Evolutionary conservation across 805 yeast genomes (phyloP), one percentile per base, ranked within the genome.

Genomic region (Candida jianshihensis): DNA sequence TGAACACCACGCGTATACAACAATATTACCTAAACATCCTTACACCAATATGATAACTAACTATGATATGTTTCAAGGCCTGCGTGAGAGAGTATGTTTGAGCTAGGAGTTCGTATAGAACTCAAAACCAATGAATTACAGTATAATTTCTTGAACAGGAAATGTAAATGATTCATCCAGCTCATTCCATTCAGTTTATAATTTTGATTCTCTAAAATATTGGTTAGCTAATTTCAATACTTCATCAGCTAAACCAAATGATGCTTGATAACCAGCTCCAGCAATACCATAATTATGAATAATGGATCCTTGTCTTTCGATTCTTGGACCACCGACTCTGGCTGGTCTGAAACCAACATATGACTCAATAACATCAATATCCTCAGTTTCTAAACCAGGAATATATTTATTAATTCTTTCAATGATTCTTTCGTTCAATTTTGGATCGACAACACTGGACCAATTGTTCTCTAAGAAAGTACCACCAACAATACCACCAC

Each of bases 221-320:
- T 53, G 47, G 5, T 56, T 52, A 1, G 63, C 66, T 14, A 66
- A 46, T 33, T 45, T 38, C 14, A 67, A 63, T 4, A 73, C 75
- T 40, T 58, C 61, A n/a, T 50, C 46, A 22, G 83, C 75, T 53
- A 76, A 66, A 1, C 87, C 89, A 41, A 70, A 73, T 3, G 85
- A 79, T 4, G 81, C 69, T 61, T 85, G 94, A 56, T 74, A 82
- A 0, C 92, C 92, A 18, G 84, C 75, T 21, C 87, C 87, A 8
- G 76, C 85, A 21, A 85, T 82, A 2, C 87, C 86, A 53, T 79
- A 80, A 48, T 72, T 73, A 54, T 80, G 87, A 18, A 79, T 66
- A 17, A 79, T 54, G 11, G 50, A 49, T 4, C 54, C 53, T 21
- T 63, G 69, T 30, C 61, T 47, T 42, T 71, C 75, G 5, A 78